Percentiles rank a stretch among this genome's conserved stretches.
These are phyloP conservation scores for Blastomyces parvus DNA, from an alignment of 2,329 filamentous ascomycete species.

Conservation along the genomic window DNA sequence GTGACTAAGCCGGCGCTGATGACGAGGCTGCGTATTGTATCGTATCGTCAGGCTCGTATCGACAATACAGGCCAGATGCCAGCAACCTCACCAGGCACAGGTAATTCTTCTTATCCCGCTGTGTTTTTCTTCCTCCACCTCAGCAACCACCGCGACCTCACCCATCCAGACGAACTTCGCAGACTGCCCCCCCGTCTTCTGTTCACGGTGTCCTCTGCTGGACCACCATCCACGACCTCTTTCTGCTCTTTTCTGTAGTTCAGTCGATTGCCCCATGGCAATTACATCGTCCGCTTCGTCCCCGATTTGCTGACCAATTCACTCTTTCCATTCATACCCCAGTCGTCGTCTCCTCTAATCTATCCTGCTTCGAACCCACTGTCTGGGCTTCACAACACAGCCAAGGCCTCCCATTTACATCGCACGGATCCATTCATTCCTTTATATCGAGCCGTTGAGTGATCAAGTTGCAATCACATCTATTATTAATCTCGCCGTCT, in stretches of 20 bases:
- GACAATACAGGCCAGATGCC: not conserved
- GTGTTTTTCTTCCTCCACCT: not conserved
- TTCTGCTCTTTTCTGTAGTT: not conserved
- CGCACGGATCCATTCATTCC: constrained; percentile 1
- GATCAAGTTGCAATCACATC: not conserved
- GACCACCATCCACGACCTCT: not conserved
- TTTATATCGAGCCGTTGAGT: not conserved
- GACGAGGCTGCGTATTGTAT: not conserved
- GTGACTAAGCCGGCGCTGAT: not conserved
- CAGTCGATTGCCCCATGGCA: not conserved
- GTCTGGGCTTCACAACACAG: not conserved
- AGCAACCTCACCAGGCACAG: not conserved
- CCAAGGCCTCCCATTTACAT: not conserved
- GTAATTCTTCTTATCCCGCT: too few species aligned
- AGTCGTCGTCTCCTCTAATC: not conserved
- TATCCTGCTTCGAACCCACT: not conserved
- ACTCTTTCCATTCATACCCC: not conserved
- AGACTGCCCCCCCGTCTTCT: not conserved
- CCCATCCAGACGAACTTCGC: not conserved
- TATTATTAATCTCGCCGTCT: not conserved
- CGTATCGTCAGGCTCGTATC: not conserved
- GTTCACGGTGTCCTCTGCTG: not conserved
- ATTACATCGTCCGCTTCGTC: not conserved
- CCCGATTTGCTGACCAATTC: constrained; percentile 7
- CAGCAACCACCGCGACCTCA: not conserved